Evolutionary conservation across 2,329 filamentous ascomycete genomes (phyloP), one percentile per base, ranked within the genome.

Genomic region (Trichoderma brevicompactum): DNA sequence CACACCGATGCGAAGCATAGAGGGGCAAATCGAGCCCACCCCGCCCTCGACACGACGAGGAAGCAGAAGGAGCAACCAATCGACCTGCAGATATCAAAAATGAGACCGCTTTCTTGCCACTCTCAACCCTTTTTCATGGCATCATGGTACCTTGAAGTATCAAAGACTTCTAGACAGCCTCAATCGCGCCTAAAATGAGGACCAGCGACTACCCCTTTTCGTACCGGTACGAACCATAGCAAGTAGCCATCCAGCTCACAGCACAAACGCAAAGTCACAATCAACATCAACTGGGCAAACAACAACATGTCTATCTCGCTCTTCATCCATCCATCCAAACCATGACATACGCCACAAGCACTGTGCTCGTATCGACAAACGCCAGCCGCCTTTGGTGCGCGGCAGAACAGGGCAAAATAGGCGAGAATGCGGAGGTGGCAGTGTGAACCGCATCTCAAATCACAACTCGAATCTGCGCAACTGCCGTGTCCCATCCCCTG

Each of bases 371-470:
- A 28, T 3, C 23, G 23, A 28, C 23, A 28, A 28, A 28, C 23
- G 23, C 23, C 23, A 28, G 23, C 23, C 23, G 23, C 23, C 23
- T 28, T 28, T 28, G 23, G 23, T 28, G 23, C 23, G 23, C 23
- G 23, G 23, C 23, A 28, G 23, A 28, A 28, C 23, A 28, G 23
- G 23, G 23, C 23, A 28, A 28, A 28, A 28, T 28, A 28, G 23
- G 23, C 23, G 23, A 28, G 23, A 28, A 28, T 28, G 23, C 23
- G 23, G 49, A 63, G 59, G 59, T 63, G 59, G 59, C 59, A 23
- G 59, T 49, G 56, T 41, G 40, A 52, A 49, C 23, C 43, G 19
- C 52, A 61, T 53, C 59, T 53, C 49, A 32, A 10, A 59, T 41
- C 36, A 23, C 28, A 23, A 7, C 17, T 34, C 28, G n/a, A 36